A percentile compares a stretch with the other conserved stretches of the same genome.
Evolutionary conservation across 345 rosid species (phyloP).

Genomic region (Gossypium longicalyx): DNA sequence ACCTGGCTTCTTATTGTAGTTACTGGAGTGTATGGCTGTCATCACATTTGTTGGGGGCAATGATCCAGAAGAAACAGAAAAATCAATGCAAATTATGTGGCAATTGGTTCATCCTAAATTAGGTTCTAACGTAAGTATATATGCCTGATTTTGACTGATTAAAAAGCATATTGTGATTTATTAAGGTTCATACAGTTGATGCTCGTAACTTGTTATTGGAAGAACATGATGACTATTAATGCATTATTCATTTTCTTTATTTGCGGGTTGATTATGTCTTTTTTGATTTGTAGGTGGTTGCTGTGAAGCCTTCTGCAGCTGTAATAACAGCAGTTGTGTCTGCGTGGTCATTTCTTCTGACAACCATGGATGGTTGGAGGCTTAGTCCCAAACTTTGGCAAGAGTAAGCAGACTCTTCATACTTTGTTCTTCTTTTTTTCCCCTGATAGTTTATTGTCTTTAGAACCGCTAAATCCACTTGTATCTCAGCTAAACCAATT

Average conservation of each 20-base stretch:
- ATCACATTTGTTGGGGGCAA: constrained; percentile 73
- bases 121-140: constrained; percentile 67
- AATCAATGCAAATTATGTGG: constrained; percentile 85
- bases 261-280: background rate
- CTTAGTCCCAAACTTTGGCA: constrained; percentile 70
- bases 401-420: constrained; percentile 47
- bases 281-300: constrained; percentile 52
- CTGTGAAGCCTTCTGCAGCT: constrained; percentile 49
- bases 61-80: constrained; percentile 68
- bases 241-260: background rate
- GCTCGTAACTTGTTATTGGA: background rate
- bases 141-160: constrained; percentile 6
- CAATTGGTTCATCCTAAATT: constrained; percentile 80
- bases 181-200: background rate
- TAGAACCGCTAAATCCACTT: background rate
- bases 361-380: constrained; percentile 50
- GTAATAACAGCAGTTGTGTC: constrained; percentile 69
- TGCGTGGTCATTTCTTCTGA: constrained; percentile 90
- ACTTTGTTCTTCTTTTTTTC: background rate
- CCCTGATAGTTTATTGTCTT: background rate
- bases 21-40: constrained; percentile 79
- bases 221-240: background rate
- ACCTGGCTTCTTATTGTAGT: constrained; percentile 29
- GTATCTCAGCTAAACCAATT: background rate
- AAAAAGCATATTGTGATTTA: background rate